Conservation (phyloP, 306 rosid genomes). For the Lagenaria siceraria region DNA sequence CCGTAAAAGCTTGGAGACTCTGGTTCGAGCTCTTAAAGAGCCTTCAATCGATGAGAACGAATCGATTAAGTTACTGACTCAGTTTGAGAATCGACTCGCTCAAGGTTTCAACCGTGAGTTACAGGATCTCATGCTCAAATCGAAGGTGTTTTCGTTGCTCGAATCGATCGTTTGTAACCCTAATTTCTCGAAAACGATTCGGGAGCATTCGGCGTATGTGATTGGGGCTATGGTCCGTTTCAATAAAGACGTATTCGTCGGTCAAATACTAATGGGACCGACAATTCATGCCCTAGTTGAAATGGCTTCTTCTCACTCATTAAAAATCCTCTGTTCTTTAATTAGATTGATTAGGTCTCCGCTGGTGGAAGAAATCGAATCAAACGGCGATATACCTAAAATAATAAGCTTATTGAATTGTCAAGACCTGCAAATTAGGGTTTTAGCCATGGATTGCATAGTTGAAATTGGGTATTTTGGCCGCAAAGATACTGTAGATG, state of each 20-base stretch:
- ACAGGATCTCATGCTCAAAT: slow-evolving; percentile 52
- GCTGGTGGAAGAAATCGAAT: slow-evolving; percentile 69
- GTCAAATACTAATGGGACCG: slow-evolving; percentile 56
- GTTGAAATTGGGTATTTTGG: slow-evolving; percentile 81
- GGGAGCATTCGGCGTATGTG: slow-evolving; percentile 39
- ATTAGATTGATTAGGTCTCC: slow-evolving; percentile 66
- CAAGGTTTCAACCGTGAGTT: slow-evolving; percentile 59
- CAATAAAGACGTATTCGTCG: slow-evolving; percentile 90
- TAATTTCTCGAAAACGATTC: slow-evolving; percentile 18
- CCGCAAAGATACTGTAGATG: slow-evolving; percentile 76
- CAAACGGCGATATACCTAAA: slow-evolving; percentile 40
- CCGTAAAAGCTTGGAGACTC: slow-evolving; percentile 39
- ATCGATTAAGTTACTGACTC: slow-evolving; percentile 27
- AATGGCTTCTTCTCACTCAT: slow-evolving; percentile 34
- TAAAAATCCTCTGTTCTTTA: slow-evolving; percentile 40
- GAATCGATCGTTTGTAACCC: slow-evolving; percentile 35
- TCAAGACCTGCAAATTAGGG: slow-evolving; percentile 20
- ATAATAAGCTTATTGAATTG: slow-evolving; percentile 33
- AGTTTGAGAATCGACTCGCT: slow-evolving; percentile 40
- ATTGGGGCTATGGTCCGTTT: slow-evolving; percentile 43
- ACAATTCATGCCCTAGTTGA: slow-evolving; percentile 31
- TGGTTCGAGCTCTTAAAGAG: slow-evolving; percentile 20
- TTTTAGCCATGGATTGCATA: slow-evolving; percentile 44
- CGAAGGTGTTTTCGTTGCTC: slow-evolving; percentile 36
- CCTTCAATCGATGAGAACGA: slow-evolving; percentile 13